These are phyloP conservation scores for Stephania japonica DNA, from an alignment of 164 flowering plant genomes.

Conservation along the genomic window DNA sequence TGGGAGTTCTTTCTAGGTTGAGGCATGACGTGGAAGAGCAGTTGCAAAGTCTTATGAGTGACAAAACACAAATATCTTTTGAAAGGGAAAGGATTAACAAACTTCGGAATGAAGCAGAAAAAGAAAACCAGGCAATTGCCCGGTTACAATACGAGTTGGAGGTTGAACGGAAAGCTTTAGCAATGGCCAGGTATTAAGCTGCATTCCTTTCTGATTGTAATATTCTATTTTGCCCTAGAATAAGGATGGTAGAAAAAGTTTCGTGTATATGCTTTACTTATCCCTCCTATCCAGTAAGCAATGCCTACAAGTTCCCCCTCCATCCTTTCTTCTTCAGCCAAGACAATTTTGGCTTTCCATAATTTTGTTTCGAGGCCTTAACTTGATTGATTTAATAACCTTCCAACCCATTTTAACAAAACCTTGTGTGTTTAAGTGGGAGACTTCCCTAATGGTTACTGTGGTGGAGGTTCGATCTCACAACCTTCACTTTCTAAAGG, in stretches of 20 bases:
- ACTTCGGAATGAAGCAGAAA: conserved; percentile 67
- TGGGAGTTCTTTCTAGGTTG: conserved; percentile 70
- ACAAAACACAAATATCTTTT: conserved; percentile 67
- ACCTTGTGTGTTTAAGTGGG: too few relatives aligned
- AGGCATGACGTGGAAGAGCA: conserved; percentile 80
- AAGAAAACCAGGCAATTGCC: conserved; percentile 60
- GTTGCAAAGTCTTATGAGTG: conserved; percentile 62
- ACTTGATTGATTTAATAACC: background rate
- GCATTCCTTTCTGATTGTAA: background rate
- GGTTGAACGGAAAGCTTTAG: conserved; percentile 88
- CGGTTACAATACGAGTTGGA: conserved; percentile 86
- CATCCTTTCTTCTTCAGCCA: background rate
- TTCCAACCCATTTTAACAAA: too few relatives aligned
- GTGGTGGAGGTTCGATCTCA: too few relatives aligned
- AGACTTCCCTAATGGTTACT: too few relatives aligned
- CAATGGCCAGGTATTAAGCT: conserved; percentile 78
- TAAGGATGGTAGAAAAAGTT: background rate
- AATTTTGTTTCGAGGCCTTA: background rate
- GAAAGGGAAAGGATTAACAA: conserved; percentile 70
- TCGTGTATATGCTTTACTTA: background rate
- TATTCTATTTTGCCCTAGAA: background rate
- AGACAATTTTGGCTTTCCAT: background rate
- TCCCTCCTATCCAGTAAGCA: background rate
- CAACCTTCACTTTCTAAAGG: too few relatives aligned
- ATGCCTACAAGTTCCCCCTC: background rate